phyloP scores from a whole-genome alignment of 176 grass and related monocot species.

The Oryza rufipogon region DNA sequence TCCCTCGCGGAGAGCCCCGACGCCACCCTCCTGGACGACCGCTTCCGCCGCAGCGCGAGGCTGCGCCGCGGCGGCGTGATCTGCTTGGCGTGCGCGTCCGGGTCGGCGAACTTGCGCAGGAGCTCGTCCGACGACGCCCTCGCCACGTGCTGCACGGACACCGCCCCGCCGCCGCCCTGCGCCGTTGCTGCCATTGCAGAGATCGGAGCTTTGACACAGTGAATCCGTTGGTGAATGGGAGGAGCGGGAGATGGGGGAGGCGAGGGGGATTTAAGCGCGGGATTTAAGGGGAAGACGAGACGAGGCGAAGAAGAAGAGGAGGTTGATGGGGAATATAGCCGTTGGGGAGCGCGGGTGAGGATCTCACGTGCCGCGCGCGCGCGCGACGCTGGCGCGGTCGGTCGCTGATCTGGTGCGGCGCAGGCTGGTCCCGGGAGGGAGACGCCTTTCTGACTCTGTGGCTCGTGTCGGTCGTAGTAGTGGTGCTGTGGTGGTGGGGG shows the following conservation, averaged over 20 bases:
- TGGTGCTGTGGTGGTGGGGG: no score
- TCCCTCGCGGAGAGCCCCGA: conserved; percentile 83
- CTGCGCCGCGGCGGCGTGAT: conserved; percentile 32
- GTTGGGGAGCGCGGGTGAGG: not conserved
- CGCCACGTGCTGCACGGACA: conserved; percentile 74
- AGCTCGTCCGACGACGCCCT: conserved; percentile 93
- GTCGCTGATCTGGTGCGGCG: not conserved
- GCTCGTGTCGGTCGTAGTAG: no score
- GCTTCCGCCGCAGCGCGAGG: conserved; percentile 68
- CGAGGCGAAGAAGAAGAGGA: not conserved
- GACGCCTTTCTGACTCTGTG: no score
- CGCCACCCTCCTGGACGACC: conserved; percentile 72
- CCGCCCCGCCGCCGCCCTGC: not conserved
- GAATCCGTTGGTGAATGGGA: conserved; percentile 15
- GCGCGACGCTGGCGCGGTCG: no score
- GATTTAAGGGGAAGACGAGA: not conserved
- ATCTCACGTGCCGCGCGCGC: not conserved
- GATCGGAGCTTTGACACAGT: not conserved
- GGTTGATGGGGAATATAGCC: not conserved
- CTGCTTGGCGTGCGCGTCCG: conserved; percentile 41
- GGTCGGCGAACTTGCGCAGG: conserved; percentile 94
- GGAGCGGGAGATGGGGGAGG: not conserved
- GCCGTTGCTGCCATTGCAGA: conserved; percentile 28
- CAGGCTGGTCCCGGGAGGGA: not conserved
- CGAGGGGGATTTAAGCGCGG: conserved; percentile 48